Percentiles rank a stretch among this genome's conserved stretches.
Evolutionary conservation across 257 asterid genomes (phyloP).

Genomic region (Scutellaria barbata): DNA sequence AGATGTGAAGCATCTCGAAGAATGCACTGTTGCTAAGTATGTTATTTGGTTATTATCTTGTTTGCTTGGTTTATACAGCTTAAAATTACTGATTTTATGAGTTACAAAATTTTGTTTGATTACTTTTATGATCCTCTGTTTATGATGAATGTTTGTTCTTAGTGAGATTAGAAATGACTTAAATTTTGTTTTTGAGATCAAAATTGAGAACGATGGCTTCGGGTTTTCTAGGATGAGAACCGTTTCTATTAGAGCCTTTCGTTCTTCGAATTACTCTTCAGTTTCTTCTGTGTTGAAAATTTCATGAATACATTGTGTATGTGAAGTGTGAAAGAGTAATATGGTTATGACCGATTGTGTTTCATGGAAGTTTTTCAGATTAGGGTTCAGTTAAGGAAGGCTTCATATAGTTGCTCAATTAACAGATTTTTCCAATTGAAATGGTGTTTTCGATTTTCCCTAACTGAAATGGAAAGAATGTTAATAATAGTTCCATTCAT

Average conservation of each 20-base stretch:
- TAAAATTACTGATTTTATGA: not conserved
- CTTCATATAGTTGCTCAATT: not conserved
- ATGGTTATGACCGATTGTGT: not conserved
- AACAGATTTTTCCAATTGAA: not conserved
- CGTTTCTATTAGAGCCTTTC: too few species aligned
- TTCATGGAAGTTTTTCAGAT: not conserved
- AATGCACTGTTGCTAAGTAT: conserved; percentile 35
- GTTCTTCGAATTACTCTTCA: too few species aligned
- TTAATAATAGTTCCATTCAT: not conserved
- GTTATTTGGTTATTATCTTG: not conserved
- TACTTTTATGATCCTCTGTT: not conserved
- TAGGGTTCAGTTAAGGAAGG: conserved; percentile 11
- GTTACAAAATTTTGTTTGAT: not conserved
- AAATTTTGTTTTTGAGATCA: not conserved
- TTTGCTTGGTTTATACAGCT: not conserved
- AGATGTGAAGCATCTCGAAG: conserved; percentile 34
- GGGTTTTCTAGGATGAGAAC: too few species aligned
- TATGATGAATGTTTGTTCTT: not conserved
- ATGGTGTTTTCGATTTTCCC: not conserved
- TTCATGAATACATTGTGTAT: too few species aligned
- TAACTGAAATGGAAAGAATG: not conserved
- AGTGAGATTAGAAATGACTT: not conserved
- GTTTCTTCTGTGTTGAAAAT: too few species aligned
- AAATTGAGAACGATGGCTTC: not conserved
- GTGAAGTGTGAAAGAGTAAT: too few species aligned